These are phyloP conservation scores for Candida krabiensis DNA, from an alignment of 805 yeast genomes.

Conservation along the genomic window DNA sequence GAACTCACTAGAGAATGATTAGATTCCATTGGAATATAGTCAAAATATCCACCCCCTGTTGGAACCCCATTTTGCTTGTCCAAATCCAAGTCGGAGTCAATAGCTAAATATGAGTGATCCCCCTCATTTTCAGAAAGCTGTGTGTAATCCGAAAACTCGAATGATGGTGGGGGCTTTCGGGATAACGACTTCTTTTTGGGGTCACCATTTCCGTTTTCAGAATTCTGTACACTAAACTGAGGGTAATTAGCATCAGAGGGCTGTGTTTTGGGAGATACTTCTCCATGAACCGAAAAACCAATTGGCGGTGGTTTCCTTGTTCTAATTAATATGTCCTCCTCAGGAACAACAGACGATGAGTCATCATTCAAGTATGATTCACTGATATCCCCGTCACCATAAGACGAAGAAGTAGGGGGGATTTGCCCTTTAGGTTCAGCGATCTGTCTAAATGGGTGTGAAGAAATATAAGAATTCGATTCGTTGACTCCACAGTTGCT, in stretches of 20 bases:
- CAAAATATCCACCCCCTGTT: slow-evolving; percentile 2
- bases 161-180: slow-evolving; percentile 15
- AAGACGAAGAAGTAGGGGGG: background rate
- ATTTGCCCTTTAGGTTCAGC: background rate
- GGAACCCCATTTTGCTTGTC: background rate
- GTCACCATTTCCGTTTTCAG: background rate
- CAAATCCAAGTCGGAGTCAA: slow-evolving; percentile 9
- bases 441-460: background rate
- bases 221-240: slow-evolving; percentile 1
- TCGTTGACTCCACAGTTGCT: background rate
- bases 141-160: background rate
- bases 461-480: background rate
- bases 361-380: background rate
- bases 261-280: no score
- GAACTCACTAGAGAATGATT: background rate
- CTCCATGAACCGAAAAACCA: no score
- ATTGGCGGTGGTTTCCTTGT: slow-evolving; percentile 21
- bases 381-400: no score
- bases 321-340: background rate
- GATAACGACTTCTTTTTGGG: slow-evolving; percentile 1
- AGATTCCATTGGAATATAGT: background rate
- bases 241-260: background rate
- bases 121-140: background rate
- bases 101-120: slow-evolving; percentile 5
- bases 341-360: background rate